These are phyloP conservation scores for Vitellaria paradoxa DNA, from an alignment of 179 eudicot genomes.

Conservation along the genomic window DNA sequence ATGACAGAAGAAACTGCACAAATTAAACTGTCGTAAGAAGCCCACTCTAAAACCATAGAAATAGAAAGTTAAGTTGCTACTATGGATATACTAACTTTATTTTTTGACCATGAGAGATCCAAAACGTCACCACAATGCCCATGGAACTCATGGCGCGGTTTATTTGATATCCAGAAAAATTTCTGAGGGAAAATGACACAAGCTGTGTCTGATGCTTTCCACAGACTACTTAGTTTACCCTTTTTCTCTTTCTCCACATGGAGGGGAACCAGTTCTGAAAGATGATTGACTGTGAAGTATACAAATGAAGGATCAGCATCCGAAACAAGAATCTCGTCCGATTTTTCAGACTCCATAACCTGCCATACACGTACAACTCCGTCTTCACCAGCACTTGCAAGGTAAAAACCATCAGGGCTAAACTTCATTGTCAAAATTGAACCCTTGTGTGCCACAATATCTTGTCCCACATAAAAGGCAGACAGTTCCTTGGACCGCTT, in stretches of 20 bases:
- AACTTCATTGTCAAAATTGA: constrained; percentile 44
- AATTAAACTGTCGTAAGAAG: constrained; percentile 11
- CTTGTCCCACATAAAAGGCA: constrained; percentile 73
- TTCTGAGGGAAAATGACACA: constrained; percentile 75
- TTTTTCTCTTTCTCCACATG: constrained; percentile 45
- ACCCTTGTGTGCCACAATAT: constrained; percentile 78
- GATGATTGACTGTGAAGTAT: constrained; percentile 68
- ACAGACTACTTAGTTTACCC: constrained; percentile 36
- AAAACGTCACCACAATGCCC: constrained; percentile 72
- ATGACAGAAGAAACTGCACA: constrained; percentile 71
- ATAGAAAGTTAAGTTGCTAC: background rate
- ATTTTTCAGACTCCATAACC: constrained; percentile 63
- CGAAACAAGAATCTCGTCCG: constrained; percentile 45
- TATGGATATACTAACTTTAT: constrained; percentile 44
- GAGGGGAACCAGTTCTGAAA: constrained; percentile 51
- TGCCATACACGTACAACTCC: constrained; percentile 75
- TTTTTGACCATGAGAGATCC: constrained; percentile 89
- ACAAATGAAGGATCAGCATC: constrained; percentile 67
- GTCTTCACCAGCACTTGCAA: constrained; percentile 94
- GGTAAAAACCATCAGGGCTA: constrained; percentile 49
- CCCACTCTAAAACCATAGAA: background rate
- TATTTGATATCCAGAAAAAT: constrained; percentile 66
- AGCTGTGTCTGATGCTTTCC: constrained; percentile 56
- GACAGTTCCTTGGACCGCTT: constrained; percentile 75
- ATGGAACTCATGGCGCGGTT: constrained; percentile 68